phyloP scores from a whole-genome alignment of 805 yeast species.

The Debaryomyces castellii region DNA sequence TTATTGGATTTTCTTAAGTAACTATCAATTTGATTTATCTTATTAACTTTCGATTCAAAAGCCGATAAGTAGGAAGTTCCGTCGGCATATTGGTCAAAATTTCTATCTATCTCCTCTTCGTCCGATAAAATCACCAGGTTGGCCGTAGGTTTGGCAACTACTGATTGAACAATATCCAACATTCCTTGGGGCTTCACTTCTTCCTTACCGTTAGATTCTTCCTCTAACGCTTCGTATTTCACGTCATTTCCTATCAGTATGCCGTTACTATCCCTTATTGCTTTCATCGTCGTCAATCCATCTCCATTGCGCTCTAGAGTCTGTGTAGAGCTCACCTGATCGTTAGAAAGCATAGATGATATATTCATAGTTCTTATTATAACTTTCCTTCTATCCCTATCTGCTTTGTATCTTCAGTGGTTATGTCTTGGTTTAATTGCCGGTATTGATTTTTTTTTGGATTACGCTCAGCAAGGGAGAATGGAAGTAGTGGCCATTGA shows the following conservation, averaged over 20 bases:
- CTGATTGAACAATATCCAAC: slow-evolving; percentile 2
- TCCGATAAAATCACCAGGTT: slow-evolving; percentile 3
- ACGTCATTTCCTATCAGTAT: background rate
- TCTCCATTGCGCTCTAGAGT: slow-evolving; percentile 5
- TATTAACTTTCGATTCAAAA: slow-evolving; percentile 12
- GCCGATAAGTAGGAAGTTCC: slow-evolving; percentile 3
- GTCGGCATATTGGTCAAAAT: background rate
- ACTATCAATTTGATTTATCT: slow-evolving; percentile 10
- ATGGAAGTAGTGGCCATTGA: slow-evolving; percentile 8
- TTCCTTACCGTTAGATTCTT: background rate
- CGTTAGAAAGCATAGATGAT: slow-evolving; percentile 34
- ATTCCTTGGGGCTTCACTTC: background rate
- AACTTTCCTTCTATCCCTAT: slow-evolving; percentile 2
- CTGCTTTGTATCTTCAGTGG: background rate
- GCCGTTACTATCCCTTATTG: background rate
- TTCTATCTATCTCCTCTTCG: slow-evolving; percentile 4
- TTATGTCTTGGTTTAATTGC: background rate
- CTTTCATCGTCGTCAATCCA: background rate
- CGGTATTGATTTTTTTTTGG: slow-evolving; percentile 4
- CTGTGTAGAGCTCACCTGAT: slow-evolving; percentile 13
- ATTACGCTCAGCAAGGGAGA: slow-evolving; percentile 6
- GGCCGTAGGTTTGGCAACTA: slow-evolving; percentile 3
- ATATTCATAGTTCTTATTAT: slow-evolving; percentile 24
- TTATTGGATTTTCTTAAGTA: slow-evolving; percentile 9
- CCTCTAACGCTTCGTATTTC: background rate